Base-by-base conservation (phyloP, 2,329 filamentous ascomycete genomes). In the Sphaerulina musiva region DNA sequence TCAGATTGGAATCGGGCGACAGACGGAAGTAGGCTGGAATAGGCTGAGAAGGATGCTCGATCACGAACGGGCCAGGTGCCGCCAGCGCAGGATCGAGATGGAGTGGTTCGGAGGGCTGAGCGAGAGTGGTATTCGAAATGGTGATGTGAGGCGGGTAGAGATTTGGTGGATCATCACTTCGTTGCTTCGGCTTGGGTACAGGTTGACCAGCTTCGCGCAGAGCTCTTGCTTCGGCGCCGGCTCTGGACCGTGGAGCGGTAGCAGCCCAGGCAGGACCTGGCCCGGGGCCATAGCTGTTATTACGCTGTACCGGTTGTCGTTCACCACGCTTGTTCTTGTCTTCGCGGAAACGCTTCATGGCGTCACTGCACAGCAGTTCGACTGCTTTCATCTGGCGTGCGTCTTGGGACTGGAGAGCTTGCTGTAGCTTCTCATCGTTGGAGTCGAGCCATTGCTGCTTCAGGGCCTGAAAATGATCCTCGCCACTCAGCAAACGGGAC, bases 261-360 rank as follows among this genome's bases (percentile, higher is more conserved):
- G 40, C 55, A 23, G 47, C 50, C 55, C 55, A 61, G 10, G 72
- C 72, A 46, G 73, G 71, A 1, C 72, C 73, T 0, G 74, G 73
- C 1, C 73, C 73, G 4, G 73, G 72, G 4, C 73, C 74, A 48
- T 67, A 64, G n/a, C 46, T 38, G 14, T 42, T 47, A 26, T 62
- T 64, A 58, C 54, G 71, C 43, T 59, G 59, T 8, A 56, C 49
- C 12, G 56, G 11, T 34, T 46, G 42, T 14, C 59, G 57, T 43
- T 57, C 52, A 20, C 60, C 59, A 14, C 50, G 51, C 48, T 80
- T 81, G 0, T 75, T 75, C 55, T 81, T 79, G 59, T 87, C 84
- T 62, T 89, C 85, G 36, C 85, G 80, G 50, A 86, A 76, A 46
- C 88, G 78, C 71, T 91, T 91, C 78, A 88, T 84, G 14, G 89